Conservation (phyloP, 2,329 filamentous ascomycete genomes). For the Aspergillus chevalieri region DNA sequence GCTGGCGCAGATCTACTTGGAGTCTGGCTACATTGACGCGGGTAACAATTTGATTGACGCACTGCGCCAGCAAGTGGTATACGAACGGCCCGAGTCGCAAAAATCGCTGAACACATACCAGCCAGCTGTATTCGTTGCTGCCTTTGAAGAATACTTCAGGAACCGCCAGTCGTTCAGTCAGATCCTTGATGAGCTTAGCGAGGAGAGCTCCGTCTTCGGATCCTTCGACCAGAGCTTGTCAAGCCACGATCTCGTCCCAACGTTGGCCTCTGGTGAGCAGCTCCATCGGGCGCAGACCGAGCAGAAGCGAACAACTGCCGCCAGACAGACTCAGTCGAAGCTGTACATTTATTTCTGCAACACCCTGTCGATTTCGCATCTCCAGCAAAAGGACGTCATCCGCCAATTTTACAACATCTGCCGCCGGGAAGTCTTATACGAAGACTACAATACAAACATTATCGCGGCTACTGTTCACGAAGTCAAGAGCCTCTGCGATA, state of each 20-base stretch:
- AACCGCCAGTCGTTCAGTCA: constrained; percentile 32
- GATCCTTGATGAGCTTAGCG: constrained; percentile 40
- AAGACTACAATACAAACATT: constrained; percentile 27
- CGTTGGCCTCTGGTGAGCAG: constrained; percentile 25
- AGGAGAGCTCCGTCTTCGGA: constrained; percentile 39
- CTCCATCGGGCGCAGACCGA: constrained; percentile 23
- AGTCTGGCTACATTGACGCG: constrained; percentile 36
- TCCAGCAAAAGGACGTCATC: constrained; percentile 21
- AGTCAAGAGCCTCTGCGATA: constrained; percentile 26
- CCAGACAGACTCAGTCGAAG: constrained; percentile 25
- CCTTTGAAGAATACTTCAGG: constrained; percentile 40
- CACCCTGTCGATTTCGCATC: constrained; percentile 22
- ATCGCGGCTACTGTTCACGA: constrained; percentile 20
- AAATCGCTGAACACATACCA: constrained; percentile 26
- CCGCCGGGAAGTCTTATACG: constrained; percentile 23
- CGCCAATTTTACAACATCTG: constrained; percentile 29
- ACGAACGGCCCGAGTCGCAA: constrained; percentile 32
- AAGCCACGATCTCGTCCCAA: constrained; percentile 28
- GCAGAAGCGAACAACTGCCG: constrained; percentile 26
- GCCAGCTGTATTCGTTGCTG: constrained; percentile 42
- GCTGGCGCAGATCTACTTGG: constrained; percentile 43
- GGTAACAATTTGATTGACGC: constrained; percentile 41
- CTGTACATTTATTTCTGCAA: constrained; percentile 35
- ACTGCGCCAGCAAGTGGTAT: constrained; percentile 46
- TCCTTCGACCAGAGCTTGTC: constrained; percentile 30